phyloP scores from a whole-genome alignment of 1,139 yeast species.

The Debaryomyces subglobosus region DNA sequence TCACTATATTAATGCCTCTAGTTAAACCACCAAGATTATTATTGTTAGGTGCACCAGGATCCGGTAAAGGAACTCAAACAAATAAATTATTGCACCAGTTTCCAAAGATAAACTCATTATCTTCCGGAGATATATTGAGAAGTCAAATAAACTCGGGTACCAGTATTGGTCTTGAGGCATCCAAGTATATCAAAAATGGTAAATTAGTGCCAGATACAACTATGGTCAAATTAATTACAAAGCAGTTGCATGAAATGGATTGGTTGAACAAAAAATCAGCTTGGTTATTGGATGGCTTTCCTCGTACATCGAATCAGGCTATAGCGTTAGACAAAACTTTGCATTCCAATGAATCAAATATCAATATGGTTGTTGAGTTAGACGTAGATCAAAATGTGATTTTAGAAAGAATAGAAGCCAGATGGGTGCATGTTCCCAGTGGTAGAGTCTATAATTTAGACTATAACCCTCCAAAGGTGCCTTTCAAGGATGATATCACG shows the following conservation, averaged over 20 bases:
- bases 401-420: constrained; percentile 75
- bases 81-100: constrained; percentile 59
- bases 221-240: constrained; percentile 62
- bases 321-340: constrained; percentile 54
- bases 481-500: constrained; percentile 83
- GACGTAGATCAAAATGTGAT: constrained; percentile 83
- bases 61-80: constrained; percentile 93
- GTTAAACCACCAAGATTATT: constrained; percentile 62
- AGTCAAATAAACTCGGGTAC: constrained; percentile 62
- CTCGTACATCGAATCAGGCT: constrained; percentile 80
- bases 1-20: constrained; percentile 9
- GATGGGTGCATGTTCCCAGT: constrained; percentile 83
- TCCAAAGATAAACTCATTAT: constrained; percentile 55
- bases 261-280: constrained; percentile 53
- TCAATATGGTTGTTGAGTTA: constrained; percentile 80
- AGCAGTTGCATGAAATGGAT: constrained; percentile 44
- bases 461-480: constrained; percentile 84
- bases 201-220: constrained; percentile 70
- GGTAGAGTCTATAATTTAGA: constrained; percentile 86
- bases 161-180: constrained; percentile 60
- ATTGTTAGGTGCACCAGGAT: constrained; percentile 89
- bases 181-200: constrained; percentile 61
- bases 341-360: constrained; percentile 32
- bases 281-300: constrained; percentile 92
- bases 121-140: constrained; percentile 85